Percentiles rank a stretch among this genome's conserved stretches.
Evolutionary conservation across 495 filamentous ascomycete genomes (phyloP).

Genomic region (Parachaetomium inaequale): DNA sequence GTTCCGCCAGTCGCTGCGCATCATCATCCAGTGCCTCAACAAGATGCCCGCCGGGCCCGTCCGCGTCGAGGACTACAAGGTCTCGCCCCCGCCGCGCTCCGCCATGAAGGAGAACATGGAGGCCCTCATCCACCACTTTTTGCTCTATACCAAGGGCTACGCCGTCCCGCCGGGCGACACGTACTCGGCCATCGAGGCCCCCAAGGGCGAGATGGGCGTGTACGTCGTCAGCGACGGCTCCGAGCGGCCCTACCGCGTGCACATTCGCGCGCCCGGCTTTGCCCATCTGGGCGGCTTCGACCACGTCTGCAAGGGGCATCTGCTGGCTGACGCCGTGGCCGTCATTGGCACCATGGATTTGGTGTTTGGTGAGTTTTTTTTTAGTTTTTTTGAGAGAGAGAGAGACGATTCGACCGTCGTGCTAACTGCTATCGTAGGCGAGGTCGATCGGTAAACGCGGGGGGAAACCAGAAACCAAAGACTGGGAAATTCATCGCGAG

Average conservation of each 20-base stretch:
- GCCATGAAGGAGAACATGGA: constrained; percentile 99
- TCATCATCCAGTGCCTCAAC: constrained; percentile 98
- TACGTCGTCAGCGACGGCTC: constrained; percentile 95
- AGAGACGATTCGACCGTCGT: not conserved
- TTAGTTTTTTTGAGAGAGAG: not conserved
- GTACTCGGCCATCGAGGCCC: constrained; percentile 95
- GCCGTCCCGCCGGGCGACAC: constrained; percentile 97
- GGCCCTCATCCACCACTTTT: constrained; percentile 97
- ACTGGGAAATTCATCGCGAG: constrained; percentile 6
- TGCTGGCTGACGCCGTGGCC: constrained; percentile 94
- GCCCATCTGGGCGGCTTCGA: constrained; percentile 94
- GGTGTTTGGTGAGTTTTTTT: constrained; percentile 51
- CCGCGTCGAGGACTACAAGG: constrained; percentile 97
- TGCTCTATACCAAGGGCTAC: constrained; percentile 98
- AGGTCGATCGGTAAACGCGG: constrained; percentile 47
- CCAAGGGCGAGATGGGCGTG: constrained; percentile 99
- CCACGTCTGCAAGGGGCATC: constrained; percentile 83
- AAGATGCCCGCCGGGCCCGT: constrained; percentile 96
- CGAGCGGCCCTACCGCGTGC: constrained; percentile 95
- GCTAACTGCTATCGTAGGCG: constrained; percentile 31
- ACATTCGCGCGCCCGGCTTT: constrained; percentile 95
- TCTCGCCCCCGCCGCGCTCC: constrained; percentile 90
- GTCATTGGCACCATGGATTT: constrained; percentile 96
- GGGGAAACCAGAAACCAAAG: constrained; percentile 10
- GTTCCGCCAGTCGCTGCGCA: constrained; percentile 94